Percentiles rank a stretch among this genome's conserved stretches.
These are phyloP conservation scores for Sergeia podlipaevii DNA, from an alignment of 208 protist species.

Conservation along the genomic window DNA sequence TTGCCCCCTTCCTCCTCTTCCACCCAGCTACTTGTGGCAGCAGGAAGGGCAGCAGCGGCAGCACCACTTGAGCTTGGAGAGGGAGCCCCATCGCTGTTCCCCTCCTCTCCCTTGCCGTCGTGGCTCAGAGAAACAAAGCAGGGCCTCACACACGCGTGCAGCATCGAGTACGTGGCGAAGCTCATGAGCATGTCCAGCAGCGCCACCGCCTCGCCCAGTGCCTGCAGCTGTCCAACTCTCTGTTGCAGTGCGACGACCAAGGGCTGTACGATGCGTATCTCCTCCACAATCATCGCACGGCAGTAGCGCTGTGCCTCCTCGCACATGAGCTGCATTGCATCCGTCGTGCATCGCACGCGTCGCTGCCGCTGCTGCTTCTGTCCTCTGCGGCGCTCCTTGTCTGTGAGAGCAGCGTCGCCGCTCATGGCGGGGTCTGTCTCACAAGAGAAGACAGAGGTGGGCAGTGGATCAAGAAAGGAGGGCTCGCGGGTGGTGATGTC, in stretches of 20 bases:
- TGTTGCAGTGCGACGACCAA: slow-evolving; percentile 55
- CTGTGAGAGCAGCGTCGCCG: neutral
- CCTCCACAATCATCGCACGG: slow-evolving; percentile 58
- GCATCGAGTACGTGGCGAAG: slow-evolving; percentile 53
- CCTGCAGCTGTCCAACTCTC: slow-evolving; percentile 73
- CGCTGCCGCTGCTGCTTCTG: slow-evolving; percentile 4
- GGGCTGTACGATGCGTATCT: slow-evolving; percentile 43
- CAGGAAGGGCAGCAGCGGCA: neutral
- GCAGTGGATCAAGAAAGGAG: neutral
- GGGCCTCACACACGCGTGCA: slow-evolving; percentile 45
- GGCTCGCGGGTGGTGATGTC: neutral
- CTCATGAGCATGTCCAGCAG: slow-evolving; percentile 86
- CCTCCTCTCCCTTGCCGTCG: slow-evolving; percentile 14
- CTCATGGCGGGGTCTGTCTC: neutral
- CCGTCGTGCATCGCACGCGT: slow-evolving; percentile 69
- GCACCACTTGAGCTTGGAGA: neutral
- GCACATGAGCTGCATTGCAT: slow-evolving; percentile 66
- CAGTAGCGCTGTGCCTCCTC: slow-evolving; percentile 44
- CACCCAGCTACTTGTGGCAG: neutral
- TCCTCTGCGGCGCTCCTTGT: slow-evolving; percentile 2
- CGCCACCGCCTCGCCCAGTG: slow-evolving; percentile 77
- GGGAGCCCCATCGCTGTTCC: neutral
- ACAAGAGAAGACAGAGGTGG: neutral
- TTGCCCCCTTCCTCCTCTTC: neutral
- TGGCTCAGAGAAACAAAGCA: slow-evolving; percentile 5